Percentiles rank a stretch among this genome's conserved stretches.
Conservation (phyloP, 441 rosid genomes). For the Gossypium davidsonii region DNA sequence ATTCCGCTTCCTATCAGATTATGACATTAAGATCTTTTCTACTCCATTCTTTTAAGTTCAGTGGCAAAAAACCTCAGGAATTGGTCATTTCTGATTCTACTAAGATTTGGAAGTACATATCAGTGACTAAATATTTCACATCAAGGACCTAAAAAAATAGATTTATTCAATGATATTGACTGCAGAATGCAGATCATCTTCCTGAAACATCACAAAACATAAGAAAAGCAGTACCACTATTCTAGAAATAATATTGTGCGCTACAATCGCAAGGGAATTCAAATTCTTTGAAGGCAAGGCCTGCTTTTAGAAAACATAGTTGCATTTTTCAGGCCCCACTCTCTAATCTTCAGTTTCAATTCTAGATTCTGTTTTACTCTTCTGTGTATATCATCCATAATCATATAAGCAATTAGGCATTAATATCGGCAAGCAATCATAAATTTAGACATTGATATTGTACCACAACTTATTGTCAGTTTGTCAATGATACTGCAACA, state of each 20-base stretch:
- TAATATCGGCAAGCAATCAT: background rate
- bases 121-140: background rate
- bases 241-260: background rate
- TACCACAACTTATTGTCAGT: background rate
- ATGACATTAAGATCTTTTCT: background rate
- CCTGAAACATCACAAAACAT: background rate
- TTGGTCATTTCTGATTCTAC: background rate
- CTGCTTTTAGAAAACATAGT: background rate
- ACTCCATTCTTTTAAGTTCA: background rate
- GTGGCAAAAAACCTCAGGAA: background rate
- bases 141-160: background rate
- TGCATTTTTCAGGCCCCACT: background rate
- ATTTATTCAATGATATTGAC: background rate
- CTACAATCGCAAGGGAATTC: background rate
- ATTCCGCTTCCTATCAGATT: background rate
- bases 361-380: background rate
- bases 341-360: background rate
- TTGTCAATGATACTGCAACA: background rate
- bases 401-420: background rate
- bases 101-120: background rate
- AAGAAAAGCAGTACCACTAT: background rate
- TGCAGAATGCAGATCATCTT: background rate
- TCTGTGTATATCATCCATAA: background rate
- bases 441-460: background rate
- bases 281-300: constrained; percentile 2